Evolutionary conservation across 371 early-diverging fungal genomes (phyloP).

Genomic region (Blakeslea trispora): DNA sequence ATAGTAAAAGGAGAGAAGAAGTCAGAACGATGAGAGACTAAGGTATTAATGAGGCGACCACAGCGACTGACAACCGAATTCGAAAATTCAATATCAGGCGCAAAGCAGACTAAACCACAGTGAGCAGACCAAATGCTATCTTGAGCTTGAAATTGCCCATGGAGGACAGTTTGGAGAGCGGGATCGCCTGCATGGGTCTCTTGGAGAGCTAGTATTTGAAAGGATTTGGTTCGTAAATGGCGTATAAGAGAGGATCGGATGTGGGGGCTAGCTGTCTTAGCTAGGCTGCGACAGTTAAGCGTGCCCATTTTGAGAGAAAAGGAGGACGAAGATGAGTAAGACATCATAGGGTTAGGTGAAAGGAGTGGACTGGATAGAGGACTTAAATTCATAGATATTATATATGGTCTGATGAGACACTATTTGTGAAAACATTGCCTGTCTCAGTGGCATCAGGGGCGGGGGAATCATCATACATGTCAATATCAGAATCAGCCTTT

Average conservation of each 20-base stretch:
- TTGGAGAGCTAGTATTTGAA: constrained; percentile 4
- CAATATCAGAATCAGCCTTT: too few species aligned
- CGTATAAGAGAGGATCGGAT: constrained; percentile 1
- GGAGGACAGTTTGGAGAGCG: neutral
- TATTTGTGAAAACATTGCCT: too few species aligned
- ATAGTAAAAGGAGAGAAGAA: constrained; percentile 1
- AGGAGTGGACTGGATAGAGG: too few species aligned
- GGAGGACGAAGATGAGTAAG: too few species aligned
- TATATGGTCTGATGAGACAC: too few species aligned
- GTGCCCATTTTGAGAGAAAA: neutral
- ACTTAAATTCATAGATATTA: too few species aligned
- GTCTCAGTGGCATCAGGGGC: too few species aligned
- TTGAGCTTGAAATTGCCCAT: constrained; percentile 5
- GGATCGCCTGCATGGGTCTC: constrained; percentile 5
- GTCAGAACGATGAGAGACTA: neutral
- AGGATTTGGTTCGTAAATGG: neutral
- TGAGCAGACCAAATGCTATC: constrained; percentile 6
- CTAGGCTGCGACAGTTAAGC: constrained; percentile 10
- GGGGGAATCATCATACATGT: too few species aligned
- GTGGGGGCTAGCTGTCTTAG: neutral
- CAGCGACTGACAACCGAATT: constrained; percentile 2
- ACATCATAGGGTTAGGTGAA: too few species aligned
- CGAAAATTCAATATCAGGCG: constrained; percentile 1
- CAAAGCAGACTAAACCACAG: constrained; percentile 5
- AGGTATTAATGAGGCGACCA: constrained; percentile 4